Base-by-base conservation (phyloP, 805 yeast genomes). In the Schwanniomyces polymorphus region DNA sequence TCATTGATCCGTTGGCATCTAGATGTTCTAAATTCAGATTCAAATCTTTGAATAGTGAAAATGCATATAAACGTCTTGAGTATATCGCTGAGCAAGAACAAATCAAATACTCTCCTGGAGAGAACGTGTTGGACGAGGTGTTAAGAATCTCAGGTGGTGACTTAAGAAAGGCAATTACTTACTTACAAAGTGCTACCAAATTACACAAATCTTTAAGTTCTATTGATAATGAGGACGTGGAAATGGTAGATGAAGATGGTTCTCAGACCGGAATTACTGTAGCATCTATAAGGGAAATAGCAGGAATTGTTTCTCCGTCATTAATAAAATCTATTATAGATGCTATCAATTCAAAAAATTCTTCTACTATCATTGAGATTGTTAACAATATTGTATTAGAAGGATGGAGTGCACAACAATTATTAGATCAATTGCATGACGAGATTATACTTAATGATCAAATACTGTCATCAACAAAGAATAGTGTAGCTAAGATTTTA, bases 11-110 rank as follows among this genome's bases (percentile, higher is more conserved):
- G 1, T 71, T 94, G 49, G 97, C 98, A 4, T 89, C 97, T 42
- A 80, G 99, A 63, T 94, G 99, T 69, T 89, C 97, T 35, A 94
- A 94, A 65, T 94, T 94, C 66, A 75, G 99, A 56, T 94, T 94
- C 73, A 84, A 84, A 57, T 81, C 87, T 34, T 75, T 94, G 49
- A 91, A 88, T 58, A 78, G 81, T 51, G 71, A 68, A 1, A 83
- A 86, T 59, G 95, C 97, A 0, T 66, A 89, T 45, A 71, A 64
- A 10, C 77, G 99, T 53, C 71, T 94, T 49, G 64, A 75, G 53
- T 80, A 72, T 51, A 85, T 94, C 48, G 77, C 84, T 14, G 71
- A 79, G 1, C 41, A 59, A 41, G 78, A 73, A 48, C 29, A 52
- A 6, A 64, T 72, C 16, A 48, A 49, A 4, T 46, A 68, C 40